phyloP scores from a whole-genome alignment of 306 rosid genomes.

The Boehmeria nivea region DNA sequence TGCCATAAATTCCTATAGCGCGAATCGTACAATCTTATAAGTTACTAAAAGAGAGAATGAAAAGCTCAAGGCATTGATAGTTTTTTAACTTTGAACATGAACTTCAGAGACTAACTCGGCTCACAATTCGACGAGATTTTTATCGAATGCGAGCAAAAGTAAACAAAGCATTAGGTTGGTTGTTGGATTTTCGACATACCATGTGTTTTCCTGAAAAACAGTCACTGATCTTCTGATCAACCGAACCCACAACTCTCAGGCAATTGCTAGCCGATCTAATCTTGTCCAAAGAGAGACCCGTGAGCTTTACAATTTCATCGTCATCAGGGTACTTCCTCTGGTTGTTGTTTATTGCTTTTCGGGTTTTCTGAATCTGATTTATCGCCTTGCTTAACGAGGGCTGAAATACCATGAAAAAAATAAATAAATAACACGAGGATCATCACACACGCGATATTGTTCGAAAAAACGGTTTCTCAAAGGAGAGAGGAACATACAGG shows the following conservation, averaged over 20 bases:
- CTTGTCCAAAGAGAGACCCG: slow-evolving; percentile 78
- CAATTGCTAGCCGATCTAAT: slow-evolving; percentile 72
- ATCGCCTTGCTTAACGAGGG: slow-evolving; percentile 60
- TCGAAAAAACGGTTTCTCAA: slow-evolving; percentile 25
- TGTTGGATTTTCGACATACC: slow-evolving; percentile 32
- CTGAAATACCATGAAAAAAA: slow-evolving; percentile 28
- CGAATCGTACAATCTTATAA: neutral
- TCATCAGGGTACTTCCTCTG: slow-evolving; percentile 47
- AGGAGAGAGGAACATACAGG: slow-evolving; percentile 66
- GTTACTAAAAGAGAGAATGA: too few relatives aligned
- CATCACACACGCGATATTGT: slow-evolving; percentile 22
- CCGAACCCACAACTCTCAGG: slow-evolving; percentile 68
- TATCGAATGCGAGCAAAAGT: too few relatives aligned
- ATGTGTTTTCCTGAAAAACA: slow-evolving; percentile 37
- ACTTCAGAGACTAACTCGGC: too few relatives aligned
- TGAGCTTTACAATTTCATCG: slow-evolving; percentile 60
- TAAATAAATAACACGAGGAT: slow-evolving; percentile 26
- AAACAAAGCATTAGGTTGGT: too few relatives aligned
- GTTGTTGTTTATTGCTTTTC: slow-evolving; percentile 40
- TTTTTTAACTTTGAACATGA: too few relatives aligned
- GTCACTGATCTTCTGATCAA: slow-evolving; percentile 64
- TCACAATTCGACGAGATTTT: too few relatives aligned
- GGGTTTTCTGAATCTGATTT: slow-evolving; percentile 67
- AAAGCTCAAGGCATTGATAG: too few relatives aligned
- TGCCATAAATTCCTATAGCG: slow-evolving; percentile 48